Conservation (phyloP, 768 basidiomycete genomes). For the Jaapia argillacea region DNA sequence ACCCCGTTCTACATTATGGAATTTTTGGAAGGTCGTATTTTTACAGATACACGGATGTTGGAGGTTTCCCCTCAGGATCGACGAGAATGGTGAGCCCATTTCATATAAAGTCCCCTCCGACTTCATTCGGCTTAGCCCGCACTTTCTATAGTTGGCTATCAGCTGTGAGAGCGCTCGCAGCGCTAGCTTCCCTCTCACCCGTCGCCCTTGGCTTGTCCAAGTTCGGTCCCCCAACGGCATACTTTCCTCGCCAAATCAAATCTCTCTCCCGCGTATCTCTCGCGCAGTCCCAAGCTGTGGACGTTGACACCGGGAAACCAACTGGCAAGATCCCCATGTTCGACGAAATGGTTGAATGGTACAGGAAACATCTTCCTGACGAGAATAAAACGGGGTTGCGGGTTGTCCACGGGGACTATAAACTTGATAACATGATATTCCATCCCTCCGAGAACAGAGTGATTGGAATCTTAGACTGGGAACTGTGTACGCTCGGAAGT, state of each 20-base stretch:
- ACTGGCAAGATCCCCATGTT: constrained; percentile 71
- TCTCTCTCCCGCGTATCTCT: constrained; percentile 74
- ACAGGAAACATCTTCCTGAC: constrained; percentile 61
- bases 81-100: constrained; percentile 52
- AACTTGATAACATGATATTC: constrained; percentile 95
- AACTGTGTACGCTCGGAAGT: constrained; percentile 89
- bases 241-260: constrained; percentile 92
- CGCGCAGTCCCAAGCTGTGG: constrained; percentile 63
- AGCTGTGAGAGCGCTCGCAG: constrained; percentile 59
- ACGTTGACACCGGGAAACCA: constrained; percentile 49
- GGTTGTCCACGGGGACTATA: constrained; percentile 98
- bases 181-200: constrained; percentile 57
- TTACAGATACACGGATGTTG: constrained; percentile 74
- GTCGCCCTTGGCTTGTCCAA: constrained; percentile 51
- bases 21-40: constrained; percentile 89
- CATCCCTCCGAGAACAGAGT: constrained; percentile 87
- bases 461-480: constrained; percentile 96
- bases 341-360: constrained; percentile 69
- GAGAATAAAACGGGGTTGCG: constrained; percentile 65
- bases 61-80: constrained; percentile 53
- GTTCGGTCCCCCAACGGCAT: constrained; percentile 68
- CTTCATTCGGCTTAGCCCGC: neutral
- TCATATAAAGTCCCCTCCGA: neutral
- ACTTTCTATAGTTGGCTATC: constrained; percentile 57
- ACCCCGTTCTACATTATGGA: constrained; percentile 97